These are phyloP conservation scores for Anacardium occidentale DNA, from an alignment of 345 rosid species.

Conservation along the genomic window DNA sequence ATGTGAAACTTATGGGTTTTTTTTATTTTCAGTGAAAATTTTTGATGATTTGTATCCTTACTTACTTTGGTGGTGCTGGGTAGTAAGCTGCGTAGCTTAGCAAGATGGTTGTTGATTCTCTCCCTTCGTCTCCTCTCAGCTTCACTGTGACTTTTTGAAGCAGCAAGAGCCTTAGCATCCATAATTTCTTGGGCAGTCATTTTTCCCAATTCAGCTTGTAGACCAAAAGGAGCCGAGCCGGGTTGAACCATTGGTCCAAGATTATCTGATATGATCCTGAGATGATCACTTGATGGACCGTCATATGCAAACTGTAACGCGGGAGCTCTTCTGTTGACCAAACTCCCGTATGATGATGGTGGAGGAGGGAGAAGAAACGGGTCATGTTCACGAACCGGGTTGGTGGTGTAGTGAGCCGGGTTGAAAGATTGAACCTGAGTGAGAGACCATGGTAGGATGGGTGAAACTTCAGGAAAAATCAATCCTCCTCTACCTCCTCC, in stretches of 20 bases:
- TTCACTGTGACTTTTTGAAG: conserved; percentile 96
- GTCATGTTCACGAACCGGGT: conserved; percentile 53
- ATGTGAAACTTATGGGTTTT: conserved; percentile 23
- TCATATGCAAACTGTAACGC: conserved; percentile 63
- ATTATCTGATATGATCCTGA: conserved; percentile 75
- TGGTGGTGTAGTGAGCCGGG: conserved; percentile 27
- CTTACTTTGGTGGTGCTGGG: conserved; percentile 99
- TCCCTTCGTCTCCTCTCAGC: conserved; percentile 96
- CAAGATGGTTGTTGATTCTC: conserved; percentile 93
- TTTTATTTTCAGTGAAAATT: neutral
- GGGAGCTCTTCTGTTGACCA: conserved; percentile 64
- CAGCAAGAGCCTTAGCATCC: conserved; percentile 99
- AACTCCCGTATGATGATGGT: conserved; percentile 56
- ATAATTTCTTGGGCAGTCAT: conserved; percentile 95
- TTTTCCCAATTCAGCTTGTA: conserved; percentile 79
- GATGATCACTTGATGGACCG: conserved; percentile 64
- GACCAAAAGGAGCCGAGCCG: conserved; percentile 67
- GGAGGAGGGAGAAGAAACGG: conserved; percentile 66
- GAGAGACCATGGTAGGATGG: conserved; percentile 57
- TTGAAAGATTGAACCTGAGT: conserved; percentile 40
- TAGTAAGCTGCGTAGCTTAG: conserved; percentile 87
- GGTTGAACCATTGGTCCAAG: conserved; percentile 66
- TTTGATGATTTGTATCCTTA: neutral
- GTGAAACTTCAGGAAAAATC: conserved; percentile 56
- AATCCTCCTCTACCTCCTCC: conserved; percentile 38